Evolutionary conservation across 768 basidiomycete genomes (phyloP), one percentile per base, ranked within the genome.

Genomic region (Trametes meyenii): DNA sequence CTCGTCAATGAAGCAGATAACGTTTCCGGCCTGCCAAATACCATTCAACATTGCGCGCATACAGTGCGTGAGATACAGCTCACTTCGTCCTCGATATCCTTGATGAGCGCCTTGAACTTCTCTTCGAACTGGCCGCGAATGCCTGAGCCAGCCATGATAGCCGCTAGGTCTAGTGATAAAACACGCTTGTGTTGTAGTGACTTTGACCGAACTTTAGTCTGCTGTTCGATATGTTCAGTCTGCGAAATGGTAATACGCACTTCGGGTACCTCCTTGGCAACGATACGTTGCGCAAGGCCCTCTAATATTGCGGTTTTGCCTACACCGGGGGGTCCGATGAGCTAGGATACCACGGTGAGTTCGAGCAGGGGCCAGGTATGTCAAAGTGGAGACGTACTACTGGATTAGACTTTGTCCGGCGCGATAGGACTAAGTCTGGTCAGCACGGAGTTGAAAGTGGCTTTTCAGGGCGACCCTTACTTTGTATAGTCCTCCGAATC

Each of bases 1-100:
- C 85, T 96, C 94, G 67, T 96, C 94, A 55, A 96, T 95, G 75
- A 96, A 96, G 70, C 91, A 94, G 39, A 96, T 96, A 8, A 94
- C 87, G 45, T 89, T 85, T 19, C 90, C 87, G 3, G 83, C 81
- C 85, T 65, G 26, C 11, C 12, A 10, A 24, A 8, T 6, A 36
- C 13, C 10, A 2, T 40, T 61, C 3, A 65, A 55, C 39, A 26
- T 0, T n/a, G 11, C 17, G n/a, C 51, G 19, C 62, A 36, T 40
- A 13, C 7, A 35, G 16, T 0, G 29, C n/a, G 14, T 2, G 29
- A 50, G 17, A 26, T 62, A 44, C 43, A 53, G 40, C 79, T 49
- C 55, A 82, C 86, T 78, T 93, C 90, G 13, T 87, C 90, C 71
- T 95, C 93, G 59, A 97, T 96, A 69, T 97, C 94, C 26, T 83